Percentiles rank a stretch among this genome's conserved stretches.
These are phyloP conservation scores for Monosporascus sp. DNA, from an alignment of 2,329 filamentous ascomycete species.

Conservation along the genomic window DNA sequence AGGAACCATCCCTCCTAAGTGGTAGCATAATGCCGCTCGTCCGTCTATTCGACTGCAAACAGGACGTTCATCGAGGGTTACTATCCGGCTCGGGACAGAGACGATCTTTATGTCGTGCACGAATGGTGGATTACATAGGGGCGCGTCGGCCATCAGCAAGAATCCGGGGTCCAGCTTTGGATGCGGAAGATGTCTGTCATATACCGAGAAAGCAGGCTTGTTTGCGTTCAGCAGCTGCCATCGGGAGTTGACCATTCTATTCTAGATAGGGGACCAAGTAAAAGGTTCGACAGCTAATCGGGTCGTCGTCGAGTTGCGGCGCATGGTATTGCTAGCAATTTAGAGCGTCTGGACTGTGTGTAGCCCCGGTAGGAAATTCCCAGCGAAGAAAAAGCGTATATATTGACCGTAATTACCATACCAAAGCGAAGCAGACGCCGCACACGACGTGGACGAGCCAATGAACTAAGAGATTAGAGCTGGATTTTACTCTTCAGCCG, in stretches of 20 bases:
- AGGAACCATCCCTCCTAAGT: conserved; percentile 40
- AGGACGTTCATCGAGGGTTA: conserved; percentile 23
- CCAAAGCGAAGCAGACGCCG: background rate
- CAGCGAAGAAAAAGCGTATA: background rate
- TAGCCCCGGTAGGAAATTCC: background rate
- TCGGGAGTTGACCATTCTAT: background rate
- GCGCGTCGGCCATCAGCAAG: conserved; percentile 16
- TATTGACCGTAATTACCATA: background rate
- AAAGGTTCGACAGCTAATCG: background rate
- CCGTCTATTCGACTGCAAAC: conserved; percentile 36
- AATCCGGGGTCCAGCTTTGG: conserved; percentile 10
- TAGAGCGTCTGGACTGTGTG: background rate
- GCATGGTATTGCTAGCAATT: background rate
- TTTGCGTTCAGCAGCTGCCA: conserved; percentile 11
- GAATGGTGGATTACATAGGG: conserved; percentile 9
- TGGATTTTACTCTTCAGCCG: background rate
- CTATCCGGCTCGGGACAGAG: conserved; percentile 14
- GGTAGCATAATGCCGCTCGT: conserved; percentile 38
- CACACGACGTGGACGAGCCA: background rate
- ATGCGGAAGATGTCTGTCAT: conserved; percentile 13
- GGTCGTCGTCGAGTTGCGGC: background rate
- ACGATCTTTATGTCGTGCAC: conserved; percentile 8
- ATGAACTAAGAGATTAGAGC: background rate
- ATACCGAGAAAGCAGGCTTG: conserved; percentile 11
- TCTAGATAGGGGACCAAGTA: background rate